Percentiles rank a stretch among this genome's conserved stretches.
Evolutionary conservation across 2,329 filamentous ascomycete species (phyloP).

Genomic region (Macrophomina tecta): DNA sequence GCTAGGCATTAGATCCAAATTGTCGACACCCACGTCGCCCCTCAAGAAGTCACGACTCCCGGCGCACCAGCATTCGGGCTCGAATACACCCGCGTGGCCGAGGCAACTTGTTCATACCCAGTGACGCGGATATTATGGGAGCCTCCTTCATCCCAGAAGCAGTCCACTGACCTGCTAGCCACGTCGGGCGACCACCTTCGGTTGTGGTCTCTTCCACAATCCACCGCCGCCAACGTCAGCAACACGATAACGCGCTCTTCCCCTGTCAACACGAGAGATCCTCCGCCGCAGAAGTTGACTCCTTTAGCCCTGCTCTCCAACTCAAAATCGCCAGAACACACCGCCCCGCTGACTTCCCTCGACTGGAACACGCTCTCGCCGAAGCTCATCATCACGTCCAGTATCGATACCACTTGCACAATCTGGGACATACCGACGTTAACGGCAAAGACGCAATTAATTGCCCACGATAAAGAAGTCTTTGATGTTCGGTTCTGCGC

Average conservation of each 20-base stretch:
- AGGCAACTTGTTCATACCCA: constrained; percentile 97
- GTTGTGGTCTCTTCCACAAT: constrained; percentile 83
- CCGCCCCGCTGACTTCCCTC: constrained; percentile 90
- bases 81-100: constrained; percentile 91
- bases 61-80: constrained; percentile 76
- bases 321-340: constrained; percentile 98
- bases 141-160: constrained; percentile 91
- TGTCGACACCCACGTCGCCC: constrained; percentile 80
- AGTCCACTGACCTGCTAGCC: constrained; percentile 90
- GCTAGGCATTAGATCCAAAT: constrained; percentile 80
- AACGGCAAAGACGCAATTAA: constrained; percentile 96
- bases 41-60: constrained; percentile 70
- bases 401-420: constrained; percentile 98
- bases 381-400: constrained; percentile 93
- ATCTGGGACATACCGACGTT: constrained; percentile 99
- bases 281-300: constrained; percentile 79
- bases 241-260: constrained; percentile 73
- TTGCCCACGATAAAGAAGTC: constrained; percentile 98
- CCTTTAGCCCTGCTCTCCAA: constrained; percentile 93
- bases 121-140: constrained; percentile 97
- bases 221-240: constrained; percentile 59
- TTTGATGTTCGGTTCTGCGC: constrained; percentile 98
- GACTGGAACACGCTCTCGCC: constrained; percentile 99
- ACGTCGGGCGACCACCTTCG: constrained; percentile 94
- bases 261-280: constrained; percentile 65